A percentile compares a stretch with the other conserved stretches of the same genome.
Conservation (phyloP, 169 alveolate species). For the Eimeria sp. region DNA sequence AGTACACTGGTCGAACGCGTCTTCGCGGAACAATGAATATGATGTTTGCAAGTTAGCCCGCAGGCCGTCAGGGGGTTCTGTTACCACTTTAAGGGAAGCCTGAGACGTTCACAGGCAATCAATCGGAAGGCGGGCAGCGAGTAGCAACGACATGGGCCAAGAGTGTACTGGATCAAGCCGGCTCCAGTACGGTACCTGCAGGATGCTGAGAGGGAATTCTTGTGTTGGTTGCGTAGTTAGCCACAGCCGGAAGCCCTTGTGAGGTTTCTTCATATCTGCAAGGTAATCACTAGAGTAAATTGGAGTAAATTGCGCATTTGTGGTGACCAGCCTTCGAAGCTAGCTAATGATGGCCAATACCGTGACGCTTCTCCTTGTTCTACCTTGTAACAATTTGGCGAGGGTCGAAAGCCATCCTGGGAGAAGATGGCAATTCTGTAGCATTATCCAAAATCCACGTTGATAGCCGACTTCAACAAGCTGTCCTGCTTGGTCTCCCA, state of each 20-base stretch:
- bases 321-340: neutral
- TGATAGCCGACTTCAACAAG: conserved; percentile 92
- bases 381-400: conserved; percentile 93
- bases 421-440: conserved; percentile 96
- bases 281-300: neutral
- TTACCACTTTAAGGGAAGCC: conserved; percentile 95
- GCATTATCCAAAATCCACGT: conserved; percentile 96
- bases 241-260: conserved; percentile 97
- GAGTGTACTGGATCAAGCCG: neutral
- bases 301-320: neutral
- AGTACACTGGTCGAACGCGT: conserved; percentile 91
- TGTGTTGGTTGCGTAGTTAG: conserved; percentile 97
- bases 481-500: conserved; percentile 94
- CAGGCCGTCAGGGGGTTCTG: conserved; percentile 98
- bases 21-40: conserved; percentile 93
- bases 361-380: neutral
- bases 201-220: conserved; percentile 96
- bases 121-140: neutral
- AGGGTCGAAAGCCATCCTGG: conserved; percentile 95
- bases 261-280: conserved; percentile 92
- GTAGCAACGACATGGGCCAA: neutral
- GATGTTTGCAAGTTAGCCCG: conserved; percentile 94
- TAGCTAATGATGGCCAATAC: neutral
- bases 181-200: conserved; percentile 82
- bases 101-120: conserved; percentile 78